Base-by-base conservation (phyloP, 1,284 basidiomycete species). In the Cryptococcus neoformans region DNA sequence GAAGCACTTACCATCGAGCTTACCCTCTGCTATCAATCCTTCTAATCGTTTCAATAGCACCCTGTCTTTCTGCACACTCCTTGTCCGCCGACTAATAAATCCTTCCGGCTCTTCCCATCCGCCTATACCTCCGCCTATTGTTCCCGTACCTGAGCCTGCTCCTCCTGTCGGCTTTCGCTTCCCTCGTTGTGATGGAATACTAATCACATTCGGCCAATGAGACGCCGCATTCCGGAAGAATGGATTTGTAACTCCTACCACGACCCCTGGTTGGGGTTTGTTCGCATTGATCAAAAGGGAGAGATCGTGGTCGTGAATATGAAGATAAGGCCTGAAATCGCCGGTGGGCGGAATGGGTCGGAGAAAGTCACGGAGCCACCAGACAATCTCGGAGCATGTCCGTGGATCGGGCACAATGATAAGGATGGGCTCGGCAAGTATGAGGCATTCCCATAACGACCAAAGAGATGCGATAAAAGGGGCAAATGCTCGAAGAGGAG, bases 241-340 rank as follows among this genome's bases (percentile, higher is more conserved):
- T 0, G 95, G 95, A 68, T 98, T 99, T 7, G 95, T 98, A 1
- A 94, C 91, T 8, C 95, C 93, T 0, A 98, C 78, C 1, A 98
- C 73, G 0, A 92, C 79, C 0, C 94, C 95, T 0, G 88, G 80
- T 66, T 88, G 87, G 0, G 95, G 94, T 60, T 90, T 86, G 47
- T 89, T 85, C 60, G 87, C 85, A 69, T 90, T 91, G 37, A 95
- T 86, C 4, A 97, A 74, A 0, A 82, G 69, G 0, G 83, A 71
- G 65, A 92, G 88, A 65, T 97, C 93, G 42, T 83, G 84, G 67
- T 98, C 95, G 72, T 97, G 94, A 59, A 98, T 93, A 14, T 93
- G 96, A 65, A 98, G 90, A 74, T 95, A 98, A 0, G 94, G 95
- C 7, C 94, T 83, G 66, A 92, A 86, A 71, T 98, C 94, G 2